These are phyloP conservation scores for Termitomyces sp. DNA, from an alignment of 768 basidiomycete genomes.

Conservation along the genomic window DNA sequence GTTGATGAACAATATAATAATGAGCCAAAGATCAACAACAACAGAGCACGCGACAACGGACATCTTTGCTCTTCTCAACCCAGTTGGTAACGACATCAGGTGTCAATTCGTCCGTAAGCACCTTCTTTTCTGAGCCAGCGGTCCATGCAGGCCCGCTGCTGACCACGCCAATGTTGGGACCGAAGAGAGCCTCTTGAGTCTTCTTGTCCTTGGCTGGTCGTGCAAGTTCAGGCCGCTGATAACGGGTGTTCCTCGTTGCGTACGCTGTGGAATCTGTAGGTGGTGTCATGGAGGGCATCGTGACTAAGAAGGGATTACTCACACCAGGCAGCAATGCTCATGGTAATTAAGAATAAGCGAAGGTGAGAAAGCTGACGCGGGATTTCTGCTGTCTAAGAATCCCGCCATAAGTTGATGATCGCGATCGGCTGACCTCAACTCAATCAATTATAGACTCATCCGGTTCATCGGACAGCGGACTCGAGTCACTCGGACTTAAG, in stretches of 20 bases:
- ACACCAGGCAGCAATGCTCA: slow-evolving; percentile 31
- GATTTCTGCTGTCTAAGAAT: slow-evolving; percentile 9
- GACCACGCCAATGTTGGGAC: slow-evolving; percentile 82
- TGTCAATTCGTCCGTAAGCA: slow-evolving; percentile 65
- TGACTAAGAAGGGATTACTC: slow-evolving; percentile 11
- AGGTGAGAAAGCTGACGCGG: slow-evolving; percentile 6
- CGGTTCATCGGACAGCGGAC: slow-evolving; percentile 3
- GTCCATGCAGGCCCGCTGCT: slow-evolving; percentile 71
- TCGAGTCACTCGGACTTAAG: too few species aligned
- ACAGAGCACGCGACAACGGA: slow-evolving; percentile 26
- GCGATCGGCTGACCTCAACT: slow-evolving; percentile 11
- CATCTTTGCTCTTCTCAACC: slow-evolving; percentile 87
- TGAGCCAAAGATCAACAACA: slow-evolving; percentile 1
- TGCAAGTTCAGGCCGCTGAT: neutral
- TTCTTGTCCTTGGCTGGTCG: slow-evolving; percentile 42
- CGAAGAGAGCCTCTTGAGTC: slow-evolving; percentile 80
- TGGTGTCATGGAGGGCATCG: neutral
- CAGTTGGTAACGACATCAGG: slow-evolving; percentile 77
- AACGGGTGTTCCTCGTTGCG: neutral
- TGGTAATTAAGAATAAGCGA: slow-evolving; percentile 5
- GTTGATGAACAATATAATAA: slow-evolving; percentile 1
- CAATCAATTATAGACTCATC: neutral
- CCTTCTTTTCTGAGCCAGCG: slow-evolving; percentile 53
- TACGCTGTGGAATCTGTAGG: neutral
- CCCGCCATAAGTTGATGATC: slow-evolving; percentile 4